phyloP scores from a whole-genome alignment of 2,329 filamentous ascomycete species.

The Dendryphion nanum region DNA sequence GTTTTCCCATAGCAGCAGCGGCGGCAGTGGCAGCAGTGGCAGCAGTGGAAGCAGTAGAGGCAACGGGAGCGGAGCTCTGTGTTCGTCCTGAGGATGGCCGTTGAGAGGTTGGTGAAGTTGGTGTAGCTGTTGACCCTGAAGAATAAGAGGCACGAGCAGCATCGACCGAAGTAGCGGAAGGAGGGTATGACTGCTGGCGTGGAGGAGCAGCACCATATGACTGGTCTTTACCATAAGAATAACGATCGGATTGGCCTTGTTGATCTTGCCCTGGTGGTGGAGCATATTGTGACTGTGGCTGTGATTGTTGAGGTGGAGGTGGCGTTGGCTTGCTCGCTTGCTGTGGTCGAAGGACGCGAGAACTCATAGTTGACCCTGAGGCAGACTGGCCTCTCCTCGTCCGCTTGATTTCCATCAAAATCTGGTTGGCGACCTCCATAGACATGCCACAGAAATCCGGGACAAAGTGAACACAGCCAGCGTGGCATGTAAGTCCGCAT shows the following conservation, averaged over 20 bases:
- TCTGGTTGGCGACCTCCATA: conserved; percentile 94
- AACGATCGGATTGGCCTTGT: conserved; percentile 39
- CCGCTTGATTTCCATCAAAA: conserved; percentile 79
- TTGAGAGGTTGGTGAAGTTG: conserved; percentile 48
- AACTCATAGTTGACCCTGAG: conserved; percentile 52
- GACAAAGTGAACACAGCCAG: conserved; percentile 88
- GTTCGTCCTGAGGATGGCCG: conserved; percentile 49
- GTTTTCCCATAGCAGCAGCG: conserved; percentile 35
- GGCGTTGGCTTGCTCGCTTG: conserved; percentile 45
- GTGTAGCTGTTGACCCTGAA: conserved; percentile 35
- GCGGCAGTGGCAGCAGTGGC: conserved; percentile 32
- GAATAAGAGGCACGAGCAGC: conserved; percentile 50
- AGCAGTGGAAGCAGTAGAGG: conserved; percentile 48
- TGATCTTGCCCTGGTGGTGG: conserved; percentile 36
- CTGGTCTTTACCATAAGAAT: conserved; percentile 50
- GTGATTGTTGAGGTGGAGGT: conserved; percentile 19
- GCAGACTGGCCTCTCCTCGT: conserved; percentile 68
- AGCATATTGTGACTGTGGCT: conserved; percentile 29
- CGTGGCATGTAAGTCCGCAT: conserved; percentile 88
- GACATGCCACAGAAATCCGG: conserved; percentile 99
- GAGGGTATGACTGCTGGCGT: conserved; percentile 41
- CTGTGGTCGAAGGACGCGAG: conserved; percentile 17
- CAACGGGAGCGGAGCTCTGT: conserved; percentile 46
- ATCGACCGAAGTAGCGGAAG: conserved; percentile 43
- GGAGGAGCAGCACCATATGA: conserved; percentile 34